Evolutionary conservation across 148 eudicot species (phyloP).

Genomic region (Diospyros lotus): DNA sequence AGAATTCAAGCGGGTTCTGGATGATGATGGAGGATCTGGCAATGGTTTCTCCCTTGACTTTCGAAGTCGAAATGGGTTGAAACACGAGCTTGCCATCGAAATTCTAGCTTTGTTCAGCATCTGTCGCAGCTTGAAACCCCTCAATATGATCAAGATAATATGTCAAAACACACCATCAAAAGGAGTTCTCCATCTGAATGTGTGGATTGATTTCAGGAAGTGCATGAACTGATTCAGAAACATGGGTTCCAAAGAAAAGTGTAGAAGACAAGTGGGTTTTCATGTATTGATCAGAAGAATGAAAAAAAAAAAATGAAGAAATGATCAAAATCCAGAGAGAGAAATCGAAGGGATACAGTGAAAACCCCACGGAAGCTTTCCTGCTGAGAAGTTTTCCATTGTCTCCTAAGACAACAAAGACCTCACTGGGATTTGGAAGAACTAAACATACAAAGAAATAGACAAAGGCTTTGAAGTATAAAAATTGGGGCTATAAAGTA

Average conservation of each 20-base stretch:
- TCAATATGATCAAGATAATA: background rate
- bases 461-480: too few relatives aligned
- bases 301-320: constrained; percentile 2
- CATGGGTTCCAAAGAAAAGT: too few relatives aligned
- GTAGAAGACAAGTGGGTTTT: background rate
- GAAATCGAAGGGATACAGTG: background rate
- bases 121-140: background rate
- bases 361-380: background rate
- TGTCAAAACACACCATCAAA: constrained; percentile 19
- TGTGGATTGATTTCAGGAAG: constrained; percentile 16
- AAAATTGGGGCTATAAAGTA: too few relatives aligned
- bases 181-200: constrained; percentile 45
- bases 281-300: constrained; percentile 15
- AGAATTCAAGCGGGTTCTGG: constrained; percentile 40
- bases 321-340: constrained; percentile 9
- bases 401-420: background rate
- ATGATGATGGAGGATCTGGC: constrained; percentile 34
- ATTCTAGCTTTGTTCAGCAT: background rate
- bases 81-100: constrained; percentile 49
- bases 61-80: constrained; percentile 43
- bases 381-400: background rate
- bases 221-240: too few relatives aligned
- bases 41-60: constrained; percentile 38
- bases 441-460: too few relatives aligned
- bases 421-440: too few relatives aligned